phyloP scores from a whole-genome alignment of 2,329 filamentous ascomycete genomes.

The Calonectria pseudoturangicola region DNA sequence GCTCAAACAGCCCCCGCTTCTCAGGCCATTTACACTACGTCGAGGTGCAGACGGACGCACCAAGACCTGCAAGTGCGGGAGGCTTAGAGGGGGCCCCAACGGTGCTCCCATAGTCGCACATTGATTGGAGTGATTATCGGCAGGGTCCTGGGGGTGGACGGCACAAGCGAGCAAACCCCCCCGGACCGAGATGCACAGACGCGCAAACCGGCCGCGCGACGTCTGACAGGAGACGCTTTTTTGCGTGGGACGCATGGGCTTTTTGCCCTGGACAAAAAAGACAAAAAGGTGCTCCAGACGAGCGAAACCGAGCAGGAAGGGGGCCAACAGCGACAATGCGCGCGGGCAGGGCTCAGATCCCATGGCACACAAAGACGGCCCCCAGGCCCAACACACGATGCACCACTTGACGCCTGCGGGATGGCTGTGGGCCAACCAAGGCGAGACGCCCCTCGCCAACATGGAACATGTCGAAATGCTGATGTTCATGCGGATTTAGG shows the following conservation, averaged over 20 bases:
- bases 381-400: slow-evolving; percentile 10
- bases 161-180: slow-evolving; percentile 13
- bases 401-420: slow-evolving; percentile 6
- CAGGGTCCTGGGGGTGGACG: background rate
- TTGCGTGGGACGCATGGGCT: slow-evolving; percentile 3
- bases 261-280: background rate
- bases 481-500: slow-evolving; percentile 20
- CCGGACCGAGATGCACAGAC: slow-evolving; percentile 25
- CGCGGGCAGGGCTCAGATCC: slow-evolving; percentile 7
- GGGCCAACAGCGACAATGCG: background rate
- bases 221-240: background rate
- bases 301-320: background rate
- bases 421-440: slow-evolving; percentile 34
- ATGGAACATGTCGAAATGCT: slow-evolving; percentile 28
- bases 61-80: slow-evolving; percentile 18
- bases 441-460: slow-evolving; percentile 30
- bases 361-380: slow-evolving; percentile 14
- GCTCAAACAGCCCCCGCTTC: slow-evolving; percentile 24
- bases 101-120: slow-evolving; percentile 27
- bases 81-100: slow-evolving; percentile 3
- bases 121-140: slow-evolving; percentile 34
- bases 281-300: background rate
- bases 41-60: slow-evolving; percentile 12
- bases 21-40: slow-evolving; percentile 20
- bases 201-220: background rate